These are phyloP conservation scores for Bryoerythrophyllum caledonicum DNA, from an alignment of 225 moss, liverwort and hornwort genomes.

Conservation along the genomic window DNA sequence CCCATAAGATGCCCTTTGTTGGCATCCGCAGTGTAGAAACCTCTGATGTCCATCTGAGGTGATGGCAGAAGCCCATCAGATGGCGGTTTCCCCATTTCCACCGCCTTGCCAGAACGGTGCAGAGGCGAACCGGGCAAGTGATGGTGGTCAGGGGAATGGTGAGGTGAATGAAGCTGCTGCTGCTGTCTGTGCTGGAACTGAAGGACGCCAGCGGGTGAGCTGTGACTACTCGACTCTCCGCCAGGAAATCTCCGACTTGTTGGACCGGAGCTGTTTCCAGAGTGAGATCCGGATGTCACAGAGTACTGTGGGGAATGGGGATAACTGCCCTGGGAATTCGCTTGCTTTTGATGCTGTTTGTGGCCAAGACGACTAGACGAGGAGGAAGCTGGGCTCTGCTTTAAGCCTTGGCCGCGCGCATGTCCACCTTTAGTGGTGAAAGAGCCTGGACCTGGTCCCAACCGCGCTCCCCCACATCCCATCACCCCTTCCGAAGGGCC, in stretches of 20 bases:
- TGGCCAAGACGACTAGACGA: constrained; percentile 50
- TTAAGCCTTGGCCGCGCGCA: constrained; percentile 43
- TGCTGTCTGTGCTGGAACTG: constrained; percentile 51
- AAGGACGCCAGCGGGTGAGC: constrained; percentile 42
- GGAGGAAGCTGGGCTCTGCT: constrained; percentile 38
- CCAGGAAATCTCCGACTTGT: constrained; percentile 39
- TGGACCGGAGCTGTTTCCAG: constrained; percentile 42
- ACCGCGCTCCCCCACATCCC: constrained; percentile 58
- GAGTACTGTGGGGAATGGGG: constrained; percentile 41
- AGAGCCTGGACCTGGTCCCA: constrained; percentile 53
- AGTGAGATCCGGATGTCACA: constrained; percentile 32
- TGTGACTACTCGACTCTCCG: constrained; percentile 41
- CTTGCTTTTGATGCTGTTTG: constrained; percentile 41
- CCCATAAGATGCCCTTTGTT: constrained; percentile 26
- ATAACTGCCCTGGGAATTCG: constrained; percentile 28
- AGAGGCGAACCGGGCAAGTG: constrained; percentile 34
- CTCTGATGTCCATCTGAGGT: constrained; percentile 43
- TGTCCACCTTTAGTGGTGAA: constrained; percentile 28
- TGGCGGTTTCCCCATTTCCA: constrained; percentile 31
- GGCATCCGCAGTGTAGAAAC: constrained; percentile 27
- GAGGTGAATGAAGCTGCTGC: constrained; percentile 41
- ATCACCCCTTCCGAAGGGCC: constrained; percentile 55
- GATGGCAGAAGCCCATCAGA: constrained; percentile 44
- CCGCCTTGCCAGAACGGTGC: constrained; percentile 23
- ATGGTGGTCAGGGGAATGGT: constrained; percentile 42